These are phyloP conservation scores for Abortiporus biennis DNA, from an alignment of 1,284 basidiomycete species.

Conservation along the genomic window DNA sequence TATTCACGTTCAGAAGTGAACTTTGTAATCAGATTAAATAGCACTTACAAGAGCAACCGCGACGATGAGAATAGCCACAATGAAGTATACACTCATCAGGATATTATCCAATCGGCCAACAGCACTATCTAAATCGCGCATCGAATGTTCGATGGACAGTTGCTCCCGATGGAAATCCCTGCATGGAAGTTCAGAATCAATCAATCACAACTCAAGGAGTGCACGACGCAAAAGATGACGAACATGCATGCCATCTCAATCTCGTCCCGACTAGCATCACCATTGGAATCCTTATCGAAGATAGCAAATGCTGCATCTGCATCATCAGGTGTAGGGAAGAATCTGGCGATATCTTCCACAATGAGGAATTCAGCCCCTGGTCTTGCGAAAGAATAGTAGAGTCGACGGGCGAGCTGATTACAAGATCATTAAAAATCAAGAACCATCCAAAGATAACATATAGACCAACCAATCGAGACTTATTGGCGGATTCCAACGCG, in stretches of 20 bases:
- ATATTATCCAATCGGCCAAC: slow-evolving; percentile 78
- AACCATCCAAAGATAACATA: not conserved
- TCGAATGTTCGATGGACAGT: slow-evolving; percentile 78
- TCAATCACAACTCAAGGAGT: not conserved
- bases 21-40: not conserved
- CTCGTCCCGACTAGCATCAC: slow-evolving; percentile 73
- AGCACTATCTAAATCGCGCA: slow-evolving; percentile 89
- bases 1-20: slow-evolving; percentile 17
- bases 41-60: slow-evolving; percentile 60
- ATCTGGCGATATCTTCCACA: slow-evolving; percentile 68
- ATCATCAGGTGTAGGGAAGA: slow-evolving; percentile 65
- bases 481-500: slow-evolving; percentile 76
- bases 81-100: slow-evolving; percentile 58
- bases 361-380: slow-evolving; percentile 54
- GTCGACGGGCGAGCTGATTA: slow-evolving; percentile 66
- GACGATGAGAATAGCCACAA: slow-evolving; percentile 69
- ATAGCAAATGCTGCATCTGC: slow-evolving; percentile 64
- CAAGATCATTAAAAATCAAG: not conserved
- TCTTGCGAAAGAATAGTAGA: slow-evolving; percentile 85
- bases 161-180: slow-evolving; percentile 84
- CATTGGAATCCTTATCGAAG: slow-evolving; percentile 84
- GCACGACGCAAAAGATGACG: slow-evolving; percentile 15
- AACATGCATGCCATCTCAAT: slow-evolving; percentile 72
- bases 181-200: slow-evolving; percentile 5
- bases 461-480: slow-evolving; percentile 62